These are phyloP conservation scores for Diaporthe longicolla DNA, from an alignment of 2,329 filamentous ascomycete genomes.

Conservation along the genomic window DNA sequence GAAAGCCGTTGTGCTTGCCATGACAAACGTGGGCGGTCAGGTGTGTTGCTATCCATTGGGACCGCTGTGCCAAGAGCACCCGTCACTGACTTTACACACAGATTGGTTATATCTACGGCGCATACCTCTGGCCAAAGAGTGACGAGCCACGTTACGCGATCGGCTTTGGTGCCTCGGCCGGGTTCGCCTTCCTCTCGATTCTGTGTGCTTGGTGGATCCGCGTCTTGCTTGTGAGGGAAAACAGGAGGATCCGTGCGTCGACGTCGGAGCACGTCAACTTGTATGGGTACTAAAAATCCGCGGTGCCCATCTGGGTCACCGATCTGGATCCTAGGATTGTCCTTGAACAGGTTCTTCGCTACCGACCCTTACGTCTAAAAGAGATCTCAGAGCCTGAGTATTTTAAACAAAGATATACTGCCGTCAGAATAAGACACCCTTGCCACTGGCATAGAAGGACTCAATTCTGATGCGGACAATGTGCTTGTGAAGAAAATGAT, in stretches of 20 bases:
- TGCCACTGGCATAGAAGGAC: too few relatives aligned
- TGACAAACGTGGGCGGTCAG: conserved; percentile 52
- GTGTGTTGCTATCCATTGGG: neutral
- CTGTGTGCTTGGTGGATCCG: conserved; percentile 30
- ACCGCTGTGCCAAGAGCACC: too few relatives aligned
- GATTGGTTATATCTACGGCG: conserved; percentile 55
- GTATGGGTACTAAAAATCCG: neutral
- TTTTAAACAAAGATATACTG: too few relatives aligned
- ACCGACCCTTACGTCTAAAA: too few relatives aligned
- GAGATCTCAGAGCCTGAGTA: too few relatives aligned
- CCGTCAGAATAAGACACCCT: too few relatives aligned
- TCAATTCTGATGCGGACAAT: too few relatives aligned
- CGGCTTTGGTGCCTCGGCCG: conserved; percentile 32
- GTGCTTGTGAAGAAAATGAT: too few relatives aligned
- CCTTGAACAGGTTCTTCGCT: too few relatives aligned
- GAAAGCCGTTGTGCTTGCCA: conserved; percentile 53
- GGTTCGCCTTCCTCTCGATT: conserved; percentile 21
- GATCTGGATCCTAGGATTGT: too few relatives aligned
- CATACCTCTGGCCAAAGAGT: conserved; percentile 56
- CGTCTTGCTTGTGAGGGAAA: conserved; percentile 9
- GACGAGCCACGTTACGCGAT: conserved; percentile 47
- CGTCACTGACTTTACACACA: conserved; percentile 43
- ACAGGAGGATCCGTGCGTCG: conserved; percentile 1
- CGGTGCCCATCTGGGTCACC: too few relatives aligned
- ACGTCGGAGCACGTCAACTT: conserved; percentile 26